Conservation (phyloP, 257 asterid species). For the Lycium barbarum region DNA sequence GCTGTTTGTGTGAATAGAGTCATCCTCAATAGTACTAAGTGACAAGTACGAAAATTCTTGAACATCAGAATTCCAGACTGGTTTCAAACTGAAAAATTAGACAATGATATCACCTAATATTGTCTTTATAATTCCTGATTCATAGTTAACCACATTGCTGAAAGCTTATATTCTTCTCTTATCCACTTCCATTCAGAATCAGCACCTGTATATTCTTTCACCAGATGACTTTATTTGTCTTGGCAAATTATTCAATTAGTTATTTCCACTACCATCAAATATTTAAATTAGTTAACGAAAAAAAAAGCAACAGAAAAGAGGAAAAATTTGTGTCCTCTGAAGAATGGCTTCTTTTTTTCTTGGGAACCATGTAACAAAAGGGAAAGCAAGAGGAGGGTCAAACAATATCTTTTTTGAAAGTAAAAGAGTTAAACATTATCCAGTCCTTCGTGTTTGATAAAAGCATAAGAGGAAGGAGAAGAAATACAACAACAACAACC, state of each 20-base stretch:
- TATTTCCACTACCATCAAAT: slow-evolving; percentile 24
- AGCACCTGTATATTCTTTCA: slow-evolving; percentile 23
- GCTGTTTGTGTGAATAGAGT: neutral
- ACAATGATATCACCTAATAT: neutral
- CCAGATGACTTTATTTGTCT: slow-evolving; percentile 1
- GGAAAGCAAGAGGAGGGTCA: neutral
- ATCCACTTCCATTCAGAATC: neutral
- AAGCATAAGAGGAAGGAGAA: slow-evolving; percentile 10
- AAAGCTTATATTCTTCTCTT: slow-evolving; percentile 11
- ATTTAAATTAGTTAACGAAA: neutral
- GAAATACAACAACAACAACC: neutral
- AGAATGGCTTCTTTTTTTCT: neutral
- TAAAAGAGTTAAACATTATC: neutral
- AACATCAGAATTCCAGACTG: slow-evolving; percentile 10
- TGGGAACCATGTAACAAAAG: slow-evolving; percentile 1
- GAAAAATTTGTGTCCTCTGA: neutral
- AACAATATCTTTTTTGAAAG: neutral
- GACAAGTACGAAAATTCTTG: neutral
- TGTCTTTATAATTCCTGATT: slow-evolving; percentile 1
- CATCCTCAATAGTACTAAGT: neutral
- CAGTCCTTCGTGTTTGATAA: neutral
- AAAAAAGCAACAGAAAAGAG: neutral
- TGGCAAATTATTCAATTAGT: slow-evolving; percentile 21
- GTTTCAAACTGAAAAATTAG: neutral
- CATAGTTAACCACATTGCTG: neutral